These are phyloP conservation scores for Isabelozyma heimii DNA, from an alignment of 805 yeast genomes.

Conservation along the genomic window DNA sequence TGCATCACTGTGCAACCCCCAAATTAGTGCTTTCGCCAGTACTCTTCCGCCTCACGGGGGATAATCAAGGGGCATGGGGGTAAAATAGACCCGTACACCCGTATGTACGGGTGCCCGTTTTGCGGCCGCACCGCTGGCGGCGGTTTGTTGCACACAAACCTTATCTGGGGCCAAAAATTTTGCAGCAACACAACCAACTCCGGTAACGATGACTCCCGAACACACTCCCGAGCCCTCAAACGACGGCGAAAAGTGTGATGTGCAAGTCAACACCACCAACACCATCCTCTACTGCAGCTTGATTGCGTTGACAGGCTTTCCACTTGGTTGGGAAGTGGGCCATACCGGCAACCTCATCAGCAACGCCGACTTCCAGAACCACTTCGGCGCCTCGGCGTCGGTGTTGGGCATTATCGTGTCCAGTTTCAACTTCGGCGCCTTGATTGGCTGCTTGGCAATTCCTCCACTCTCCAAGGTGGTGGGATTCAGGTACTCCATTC, in stretches of 20 bases:
- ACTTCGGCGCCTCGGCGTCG: constrained; percentile 3
- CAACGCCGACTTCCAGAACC: neutral
- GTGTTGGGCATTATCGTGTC: constrained; percentile 18
- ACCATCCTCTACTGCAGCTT: neutral
- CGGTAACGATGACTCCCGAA: neutral
- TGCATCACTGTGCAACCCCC: no score
- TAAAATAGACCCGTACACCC: neutral
- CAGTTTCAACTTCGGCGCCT: constrained; percentile 21
- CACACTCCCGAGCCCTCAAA: neutral
- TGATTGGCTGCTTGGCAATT: constrained; percentile 15
- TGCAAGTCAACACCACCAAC: neutral
- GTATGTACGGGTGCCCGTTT: neutral
- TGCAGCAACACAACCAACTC: neutral
- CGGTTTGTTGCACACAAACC: neutral
- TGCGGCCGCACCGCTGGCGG: neutral
- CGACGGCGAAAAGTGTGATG: neutral
- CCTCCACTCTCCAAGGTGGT: constrained; percentile 4
- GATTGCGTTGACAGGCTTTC: constrained; percentile 13
- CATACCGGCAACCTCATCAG: constrained; percentile 14
- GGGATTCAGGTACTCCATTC: constrained; percentile 11
- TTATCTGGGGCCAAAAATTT: neutral
- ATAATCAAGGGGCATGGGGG: no score
- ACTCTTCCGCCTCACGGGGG: no score
- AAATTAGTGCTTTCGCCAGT: no score
- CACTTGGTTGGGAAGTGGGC: constrained; percentile 27